phyloP scores from a whole-genome alignment of 192 early-diverging fungal genomes.

The Linnemannia hyalina region DNA sequence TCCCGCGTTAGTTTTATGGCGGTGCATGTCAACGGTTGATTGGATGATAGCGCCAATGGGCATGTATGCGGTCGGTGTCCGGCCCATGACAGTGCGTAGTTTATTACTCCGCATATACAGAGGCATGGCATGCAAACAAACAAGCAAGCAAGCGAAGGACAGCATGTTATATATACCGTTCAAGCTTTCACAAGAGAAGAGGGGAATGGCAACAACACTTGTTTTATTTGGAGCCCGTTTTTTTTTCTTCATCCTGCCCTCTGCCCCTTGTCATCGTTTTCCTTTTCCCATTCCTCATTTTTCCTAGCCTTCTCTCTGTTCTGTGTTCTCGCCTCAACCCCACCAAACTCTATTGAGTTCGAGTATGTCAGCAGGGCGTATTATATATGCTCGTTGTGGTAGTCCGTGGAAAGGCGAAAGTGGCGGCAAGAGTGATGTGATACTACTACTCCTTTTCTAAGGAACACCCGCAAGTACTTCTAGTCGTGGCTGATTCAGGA shows the following conservation, averaged over 20 bases:
- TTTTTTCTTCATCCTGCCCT: background rate
- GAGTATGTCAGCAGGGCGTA: slow-evolving; percentile 4
- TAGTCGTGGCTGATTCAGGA: too few relatives aligned
- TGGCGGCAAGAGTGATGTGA: slow-evolving; percentile 5
- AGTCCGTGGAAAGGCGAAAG: slow-evolving; percentile 1
- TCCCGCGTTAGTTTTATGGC: background rate
- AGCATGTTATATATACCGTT: background rate
- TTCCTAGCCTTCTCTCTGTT: too few relatives aligned
- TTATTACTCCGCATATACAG: background rate
- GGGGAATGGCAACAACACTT: too few relatives aligned
- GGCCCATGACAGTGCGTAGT: background rate
- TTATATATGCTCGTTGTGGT: background rate
- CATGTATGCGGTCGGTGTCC: background rate
- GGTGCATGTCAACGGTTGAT: background rate
- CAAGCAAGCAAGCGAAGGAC: background rate
- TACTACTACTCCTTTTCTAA: background rate
- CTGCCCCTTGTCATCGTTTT: background rate
- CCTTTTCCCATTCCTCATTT: background rate
- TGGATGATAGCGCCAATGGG: background rate
- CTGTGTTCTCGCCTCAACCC: background rate
- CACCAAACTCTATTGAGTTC: slow-evolving; percentile 1
- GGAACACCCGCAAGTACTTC: too few relatives aligned
- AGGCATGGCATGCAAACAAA: background rate
- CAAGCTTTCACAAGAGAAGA: background rate
- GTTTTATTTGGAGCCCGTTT: background rate